Base-by-base conservation (phyloP, 768 basidiomycete genomes). In the Candolleomyces efflorescens region DNA sequence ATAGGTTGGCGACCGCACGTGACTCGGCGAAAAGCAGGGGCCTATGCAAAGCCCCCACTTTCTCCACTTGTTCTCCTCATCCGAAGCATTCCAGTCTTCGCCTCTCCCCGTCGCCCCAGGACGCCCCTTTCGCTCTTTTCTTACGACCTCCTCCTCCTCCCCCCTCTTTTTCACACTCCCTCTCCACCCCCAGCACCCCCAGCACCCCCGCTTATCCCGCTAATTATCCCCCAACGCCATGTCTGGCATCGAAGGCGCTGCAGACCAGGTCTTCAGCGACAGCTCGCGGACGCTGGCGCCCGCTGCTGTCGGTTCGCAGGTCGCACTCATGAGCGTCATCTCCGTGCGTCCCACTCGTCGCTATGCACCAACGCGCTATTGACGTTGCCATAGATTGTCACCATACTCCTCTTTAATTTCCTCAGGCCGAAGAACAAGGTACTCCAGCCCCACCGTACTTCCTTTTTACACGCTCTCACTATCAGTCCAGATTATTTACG, bases 391-490 rank as follows among this genome's bases (percentile, higher is more conserved):
- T 59, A 90, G 89, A 67, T 82, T 44, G 79, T 77, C 59, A 90
- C 90, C 17, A 74, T 92, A 49, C 60, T 92, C 46, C 74, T 81
- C 39, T 98, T 98, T 76, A 95, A 94, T 64, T 36, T 82, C 55
- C 69, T 98, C 49, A 86, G 96, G 38, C 96, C 96, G 12, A 85
- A 86, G 63, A 95, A 97, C 78, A 93, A 91, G 81, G 90, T 86
- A 65, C 39, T 11, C 17, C 23, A 15, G 20, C 6, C 11, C 13
- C 50, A 18, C 3, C 26, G 9, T 13, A 9, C 32, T 6, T 12
- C 26, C 7, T 20, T 23, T 45, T 46, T 26, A 45, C 26, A 27
- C 26, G 41, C 50, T 45, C 26, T 48, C 5, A 20, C 46, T 22
- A 13, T 3, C 49, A 17, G 3, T 23, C 23, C 58, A 92, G 92